Base-by-base conservation (phyloP, 2,329 filamentous ascomycete genomes). In the Talaromyces sp. region DNA sequence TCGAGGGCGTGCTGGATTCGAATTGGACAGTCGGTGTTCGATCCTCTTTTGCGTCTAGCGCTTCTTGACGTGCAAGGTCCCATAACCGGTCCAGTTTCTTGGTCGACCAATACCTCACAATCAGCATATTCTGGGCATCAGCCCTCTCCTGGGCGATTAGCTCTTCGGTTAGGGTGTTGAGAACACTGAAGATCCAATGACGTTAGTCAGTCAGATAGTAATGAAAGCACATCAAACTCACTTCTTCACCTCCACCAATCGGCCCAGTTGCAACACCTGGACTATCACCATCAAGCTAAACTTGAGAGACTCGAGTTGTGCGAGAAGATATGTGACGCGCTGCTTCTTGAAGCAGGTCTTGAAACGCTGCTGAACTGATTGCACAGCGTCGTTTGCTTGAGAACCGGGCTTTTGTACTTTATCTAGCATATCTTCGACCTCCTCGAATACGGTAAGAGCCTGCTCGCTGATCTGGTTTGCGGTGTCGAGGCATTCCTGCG, bases 91-190 rank as follows among this genome's bases (percentile, higher is more conserved):
- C 71, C 19, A 77, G 66, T n/a, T 70, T 69, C 52, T 71, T 75
- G 56, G 71, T 65, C 7, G 76, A 72, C 72, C 74, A 77, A 61
- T 77, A 76, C 46, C 75, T 69, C n/a, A 77, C 69, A 46, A 78
- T 73, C n/a, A 78, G 68, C 68, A 77, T 75, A 56, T 77, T 78
- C 61, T 78, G 75, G 4, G 70, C 70, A 58, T 78, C 76, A 2
- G 71, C 73, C 58, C 76, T 73, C 58, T 77, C 75, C 64, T 77
- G 74, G 10, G 69, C 70, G 58, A 76, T 69, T 14, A 66, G 61
- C 54, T 76, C 72, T 3, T 73, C 69, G 64, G 56, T 63, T n/a
- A 21, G 62, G 32, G 58, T 64, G 35, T 56, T 38, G 14, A 55
- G 31, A n/a, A 63, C 60, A 63, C 60, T 62, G 29, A 19, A 50